These are phyloP conservation scores for Blumeria hordei DNA, from an alignment of 2,329 filamentous ascomycete genomes.

Conservation along the genomic window DNA sequence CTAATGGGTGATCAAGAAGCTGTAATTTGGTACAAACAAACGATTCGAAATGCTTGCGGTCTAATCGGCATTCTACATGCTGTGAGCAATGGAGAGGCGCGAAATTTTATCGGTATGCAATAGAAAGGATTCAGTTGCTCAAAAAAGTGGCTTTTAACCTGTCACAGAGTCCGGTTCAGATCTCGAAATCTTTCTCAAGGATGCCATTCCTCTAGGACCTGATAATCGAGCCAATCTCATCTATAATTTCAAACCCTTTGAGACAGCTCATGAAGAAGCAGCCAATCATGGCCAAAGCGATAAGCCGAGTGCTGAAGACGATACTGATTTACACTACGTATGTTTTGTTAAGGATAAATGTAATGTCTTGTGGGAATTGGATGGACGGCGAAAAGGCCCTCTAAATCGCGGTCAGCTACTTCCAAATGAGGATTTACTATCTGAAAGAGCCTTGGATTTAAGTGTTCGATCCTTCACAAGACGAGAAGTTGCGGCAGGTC, in stretches of 20 bases:
- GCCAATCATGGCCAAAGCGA: constrained; percentile 53
- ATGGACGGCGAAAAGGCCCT: constrained; percentile 45
- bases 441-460: constrained; percentile 48
- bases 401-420: constrained; percentile 19
- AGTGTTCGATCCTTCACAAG: constrained; percentile 24
- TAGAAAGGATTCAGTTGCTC: neutral
- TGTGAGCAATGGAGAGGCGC: constrained; percentile 52
- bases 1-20: constrained; percentile 46
- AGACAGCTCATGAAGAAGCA: constrained; percentile 57
- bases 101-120: constrained; percentile 55
- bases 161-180: constrained; percentile 23
- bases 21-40: constrained; percentile 87
- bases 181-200: constrained; percentile 38
- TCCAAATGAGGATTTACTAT: constrained; percentile 45
- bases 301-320: constrained; percentile 53
- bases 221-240: constrained; percentile 45
- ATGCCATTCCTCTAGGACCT: constrained; percentile 48
- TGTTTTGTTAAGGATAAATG: constrained; percentile 59
- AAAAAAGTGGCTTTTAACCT: constrained; percentile 14
- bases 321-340: constrained; percentile 82
- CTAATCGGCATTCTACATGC: constrained; percentile 75
- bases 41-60: constrained; percentile 84
- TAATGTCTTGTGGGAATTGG: constrained; percentile 47
- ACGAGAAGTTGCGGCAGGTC: constrained; percentile 9
- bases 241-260: constrained; percentile 55